Base-by-base conservation (phyloP, 2,329 filamentous ascomycete genomes). In the Ceratocystis papillata region DNA sequence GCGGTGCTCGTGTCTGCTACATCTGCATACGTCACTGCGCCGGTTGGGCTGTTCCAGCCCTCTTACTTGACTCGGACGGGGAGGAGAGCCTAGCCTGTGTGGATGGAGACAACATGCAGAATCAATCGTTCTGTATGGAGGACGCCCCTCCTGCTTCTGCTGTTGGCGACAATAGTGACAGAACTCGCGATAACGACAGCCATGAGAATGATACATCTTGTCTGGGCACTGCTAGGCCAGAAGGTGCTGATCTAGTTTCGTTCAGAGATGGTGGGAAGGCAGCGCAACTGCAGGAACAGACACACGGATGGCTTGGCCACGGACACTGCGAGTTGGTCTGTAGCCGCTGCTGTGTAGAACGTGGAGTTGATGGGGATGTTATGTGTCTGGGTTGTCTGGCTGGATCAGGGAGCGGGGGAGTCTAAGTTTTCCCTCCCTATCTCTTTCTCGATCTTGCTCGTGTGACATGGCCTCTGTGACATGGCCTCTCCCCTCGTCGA, bases 311-410 rank as follows among this genome's bases (percentile, higher is more conserved):
- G 76, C 71, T 73, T 0, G 74, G 73, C 0, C 72, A 72, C 37
- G 79, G 78, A 6, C 82, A 85, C 69, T 75, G 77, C 7, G 75
- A 78, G 44, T 79, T 82, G 70, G 77, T 88, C 2, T 89, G 87
- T 72, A 87, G 86, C 71, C 79, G 80, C 20, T 89, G 87, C 74
- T 88, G 86, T 72, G 80, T 88, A 2, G 87, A 89, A 72, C 79
- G 78, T 28, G 86, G 85, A 0, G 71, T 76, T 22, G 81, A 87
- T 64, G 86, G 86, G 30, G 85, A 88, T 61, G 80, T 87, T 4
- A 81, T 84, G 67, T 89, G 87, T 71, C 74, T 87, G 61, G 84
- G 84, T 1, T 89, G 87, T 69, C 76, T 86, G 50, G 77, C 77
- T 20, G 37, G 65, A 45, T 15, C 30, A 37, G 25, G 28, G 53